Base-by-base conservation (phyloP, 2,329 filamentous ascomycete genomes). In the Neocatenulostroma microsporum region DNA sequence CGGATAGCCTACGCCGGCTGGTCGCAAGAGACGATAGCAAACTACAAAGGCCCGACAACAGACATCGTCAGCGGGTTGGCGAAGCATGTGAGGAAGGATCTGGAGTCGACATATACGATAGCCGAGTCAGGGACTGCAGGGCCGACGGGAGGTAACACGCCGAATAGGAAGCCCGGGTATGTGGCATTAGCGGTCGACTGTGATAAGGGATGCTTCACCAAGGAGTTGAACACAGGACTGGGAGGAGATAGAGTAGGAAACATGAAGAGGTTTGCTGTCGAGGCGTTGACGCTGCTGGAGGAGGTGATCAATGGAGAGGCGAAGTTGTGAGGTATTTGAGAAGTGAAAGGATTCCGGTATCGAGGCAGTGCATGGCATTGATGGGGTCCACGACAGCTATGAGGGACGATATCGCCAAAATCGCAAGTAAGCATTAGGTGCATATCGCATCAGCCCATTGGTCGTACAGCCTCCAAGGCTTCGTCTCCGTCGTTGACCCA, bases 41-140 rank as follows among this genome's bases (percentile, higher is more conserved):
- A 48, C 36, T 81, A 81, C 58, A 59, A 57, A n/a, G 77, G 77
- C 0, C 77, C 77, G 0, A 79, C 73, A 1, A 66, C 73, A 0
- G 66, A 69, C 1, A 65, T 80, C 34, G 76, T 80, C 2, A 58
- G 62, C 1, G 70, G 67, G 0, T 51, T 81, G 6, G 77, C 76
- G 1, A 64, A 66, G 26, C 68, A 77, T 47, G 70, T 76, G 19
- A 58, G 76, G n/a, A 58, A 50, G n/a, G 72, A 67, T 29, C 55
- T 80, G 18, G 62, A 63, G 5, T 68, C 67, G 39, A 78, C 73
- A 13, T 80, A 78, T 50, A 69, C 69, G 7, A 50, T 80, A 6
- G 66, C 64, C 37, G 75, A 80, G 62, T 74, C 69, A 35, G 77
- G 77, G 1, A 80, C 76, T 2, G 77, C 76, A n/a, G 77, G 77